These are phyloP conservation scores for Hericium coralloides DNA, from an alignment of 768 basidiomycete species.

Conservation along the genomic window DNA sequence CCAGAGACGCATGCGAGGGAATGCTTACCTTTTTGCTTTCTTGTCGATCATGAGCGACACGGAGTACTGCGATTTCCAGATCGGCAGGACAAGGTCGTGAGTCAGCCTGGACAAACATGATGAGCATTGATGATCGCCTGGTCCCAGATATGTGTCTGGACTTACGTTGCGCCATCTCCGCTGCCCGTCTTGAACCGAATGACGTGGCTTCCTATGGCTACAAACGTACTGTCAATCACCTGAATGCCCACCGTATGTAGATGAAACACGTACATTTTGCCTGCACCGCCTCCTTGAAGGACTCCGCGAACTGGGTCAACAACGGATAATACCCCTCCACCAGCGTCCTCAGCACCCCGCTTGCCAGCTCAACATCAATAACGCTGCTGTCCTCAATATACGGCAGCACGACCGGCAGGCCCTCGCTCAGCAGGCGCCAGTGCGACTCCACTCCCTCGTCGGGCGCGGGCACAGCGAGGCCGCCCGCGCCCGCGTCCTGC, in stretches of 20 bases:
- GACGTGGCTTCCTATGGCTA: slow-evolving; percentile 66
- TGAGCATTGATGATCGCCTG: neutral
- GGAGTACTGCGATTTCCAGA: slow-evolving; percentile 91
- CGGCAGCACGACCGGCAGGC: slow-evolving; percentile 75
- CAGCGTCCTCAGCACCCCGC: slow-evolving; percentile 52
- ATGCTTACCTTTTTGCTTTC: slow-evolving; percentile 78
- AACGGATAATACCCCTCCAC: slow-evolving; percentile 78
- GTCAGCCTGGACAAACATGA: slow-evolving; percentile 37
- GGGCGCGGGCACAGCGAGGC: slow-evolving; percentile 6
- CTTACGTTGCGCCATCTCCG: slow-evolving; percentile 42
- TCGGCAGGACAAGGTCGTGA: slow-evolving; percentile 82
- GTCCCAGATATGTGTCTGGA: neutral
- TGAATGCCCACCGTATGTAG: neutral
- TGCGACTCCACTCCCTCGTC: slow-evolving; percentile 35
- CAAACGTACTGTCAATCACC: neutral
- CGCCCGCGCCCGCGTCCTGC: neutral
- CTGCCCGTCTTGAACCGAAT: slow-evolving; percentile 55
- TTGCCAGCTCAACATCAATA: slow-evolving; percentile 35
- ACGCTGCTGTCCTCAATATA: slow-evolving; percentile 62
- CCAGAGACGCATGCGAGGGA: neutral
- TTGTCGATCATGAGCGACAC: slow-evolving; percentile 93
- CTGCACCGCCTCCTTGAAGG: slow-evolving; percentile 47
- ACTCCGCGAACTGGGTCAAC: slow-evolving; percentile 49
- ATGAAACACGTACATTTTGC: slow-evolving; percentile 34
- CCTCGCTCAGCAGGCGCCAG: slow-evolving; percentile 79